Percentiles rank a stretch among this genome's conserved stretches.
Conservation (phyloP, 2,329 filamentous ascomycete species). For the Periglandula ipomoeae region DNA sequence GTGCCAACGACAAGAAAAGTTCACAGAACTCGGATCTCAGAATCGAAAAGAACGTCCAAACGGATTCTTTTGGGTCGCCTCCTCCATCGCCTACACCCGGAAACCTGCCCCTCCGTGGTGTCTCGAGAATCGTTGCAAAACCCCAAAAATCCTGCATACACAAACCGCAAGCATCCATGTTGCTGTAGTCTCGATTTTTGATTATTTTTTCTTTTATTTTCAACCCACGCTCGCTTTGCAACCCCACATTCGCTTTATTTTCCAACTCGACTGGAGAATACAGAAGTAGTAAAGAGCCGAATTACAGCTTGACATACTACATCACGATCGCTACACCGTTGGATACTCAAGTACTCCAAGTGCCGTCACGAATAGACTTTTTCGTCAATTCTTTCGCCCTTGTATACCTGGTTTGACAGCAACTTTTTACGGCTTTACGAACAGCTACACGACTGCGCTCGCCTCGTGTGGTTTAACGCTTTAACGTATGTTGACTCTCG, state of each 20-base stretch:
- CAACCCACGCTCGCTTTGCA: constrained; percentile 25
- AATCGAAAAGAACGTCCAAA: neutral
- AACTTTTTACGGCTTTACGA: constrained; percentile 28
- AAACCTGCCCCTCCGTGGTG: neutral
- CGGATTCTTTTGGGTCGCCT: neutral
- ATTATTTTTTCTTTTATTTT: constrained; percentile 10
- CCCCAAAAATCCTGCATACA: neutral
- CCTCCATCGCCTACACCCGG: neutral
- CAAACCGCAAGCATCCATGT: constrained; percentile 5
- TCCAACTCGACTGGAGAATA: neutral
- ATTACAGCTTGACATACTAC: constrained; percentile 8
- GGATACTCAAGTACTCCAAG: constrained; percentile 3
- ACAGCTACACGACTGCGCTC: constrained; percentile 18
- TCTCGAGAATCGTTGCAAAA: neutral
- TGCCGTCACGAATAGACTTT: neutral
- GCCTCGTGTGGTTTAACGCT: constrained; percentile 15
- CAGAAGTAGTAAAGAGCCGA: neutral
- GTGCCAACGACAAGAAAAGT: neutral
- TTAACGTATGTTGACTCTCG: constrained; percentile 19
- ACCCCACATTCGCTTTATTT: constrained; percentile 7
- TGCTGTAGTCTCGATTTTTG: constrained; percentile 2
- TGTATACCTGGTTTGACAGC: neutral
- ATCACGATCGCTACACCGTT: constrained; percentile 27
- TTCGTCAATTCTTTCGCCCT: neutral
- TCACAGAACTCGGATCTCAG: neutral